These are phyloP conservation scores for Leccinum solheimii DNA, from an alignment of 1,284 basidiomycete species.

Conservation along the genomic window DNA sequence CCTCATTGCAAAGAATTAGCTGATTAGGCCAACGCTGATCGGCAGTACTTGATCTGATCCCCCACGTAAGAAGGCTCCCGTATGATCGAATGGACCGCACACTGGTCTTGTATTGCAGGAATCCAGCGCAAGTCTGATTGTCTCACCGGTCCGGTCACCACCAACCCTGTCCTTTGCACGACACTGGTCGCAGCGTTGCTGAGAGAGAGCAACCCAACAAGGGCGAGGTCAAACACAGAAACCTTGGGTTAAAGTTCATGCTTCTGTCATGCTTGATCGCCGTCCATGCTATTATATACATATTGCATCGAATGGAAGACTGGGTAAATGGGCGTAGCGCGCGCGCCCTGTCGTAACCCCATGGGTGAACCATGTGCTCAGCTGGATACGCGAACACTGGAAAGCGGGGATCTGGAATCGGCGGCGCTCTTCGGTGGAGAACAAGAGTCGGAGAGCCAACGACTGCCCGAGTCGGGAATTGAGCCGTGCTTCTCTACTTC, in stretches of 20 bases:
- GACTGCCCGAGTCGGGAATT: neutral
- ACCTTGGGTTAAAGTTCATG: neutral
- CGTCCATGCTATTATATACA: neutral
- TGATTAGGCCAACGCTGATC: neutral
- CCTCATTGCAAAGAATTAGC: neutral
- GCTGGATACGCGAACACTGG: neutral
- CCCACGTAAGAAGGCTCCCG: too few relatives aligned
- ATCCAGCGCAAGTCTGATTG: neutral
- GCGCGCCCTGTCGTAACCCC: neutral
- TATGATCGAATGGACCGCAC: neutral
- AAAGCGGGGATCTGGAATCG: neutral
- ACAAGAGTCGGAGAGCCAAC: neutral
- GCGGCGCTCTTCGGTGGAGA: neutral
- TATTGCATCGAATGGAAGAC: neutral
- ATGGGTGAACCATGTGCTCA: neutral
- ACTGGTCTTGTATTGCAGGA: neutral
- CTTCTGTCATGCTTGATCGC: neutral
- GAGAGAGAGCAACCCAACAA: neutral
- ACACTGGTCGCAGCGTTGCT: neutral
- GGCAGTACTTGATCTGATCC: neutral
- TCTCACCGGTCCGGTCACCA: neutral
- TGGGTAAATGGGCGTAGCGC: neutral
- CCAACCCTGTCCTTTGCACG: neutral
- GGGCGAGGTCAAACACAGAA: neutral
- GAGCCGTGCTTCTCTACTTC: neutral